Evolutionary conservation across 2,329 filamentous ascomycete species (phyloP), one percentile per base, ranked within the genome.

Genomic region (Penicillium olsonii): DNA sequence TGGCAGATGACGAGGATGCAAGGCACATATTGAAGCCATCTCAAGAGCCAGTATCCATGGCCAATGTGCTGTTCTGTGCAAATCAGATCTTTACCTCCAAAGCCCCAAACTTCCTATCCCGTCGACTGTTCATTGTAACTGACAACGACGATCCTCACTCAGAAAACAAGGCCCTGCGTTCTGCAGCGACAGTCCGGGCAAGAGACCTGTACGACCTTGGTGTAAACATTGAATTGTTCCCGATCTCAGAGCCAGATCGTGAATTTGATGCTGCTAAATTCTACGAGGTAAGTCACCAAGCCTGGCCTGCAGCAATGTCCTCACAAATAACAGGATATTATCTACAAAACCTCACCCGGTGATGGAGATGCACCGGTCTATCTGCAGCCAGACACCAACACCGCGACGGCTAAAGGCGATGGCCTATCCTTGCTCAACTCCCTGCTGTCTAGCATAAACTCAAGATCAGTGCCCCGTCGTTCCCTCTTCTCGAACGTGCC

Each of bases 61-160:
- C 89, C 9, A 95, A 92, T 62, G 81, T 99, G 2, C 78, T 99
- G 1, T 96, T 96, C 67, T 95, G 92, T 61, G 92, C 91, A 31
- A 97, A 97, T 59, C 91, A 96, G 65, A 88, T 97, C 43, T 96
- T 99, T 67, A 96, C 92, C 1, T 96, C 90, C 3, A 95, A 88
- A 68, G 92, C 94, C 0, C 85, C 94, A 15, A 97, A 96, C 65
- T 97, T 97, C 68, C 87, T 90, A 4, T 97, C 92, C 5, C 81
- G 92, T 53, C 84, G 94, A 27, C 75, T 99, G n/a, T 99, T 99
- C 72, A 84, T 99, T 55, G 90, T 99, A 48, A 97, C 94, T 0
- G 91, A 97, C 68, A 90, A 95, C 56, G 94, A 97, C 67, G 81
- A 91, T 56, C 94, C 94, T 4, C 89, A 95, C 66, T 75, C 77